These are phyloP conservation scores for Phytophthora vignae DNA, from an alignment of 352 stramenopile species.

Conservation along the genomic window DNA sequence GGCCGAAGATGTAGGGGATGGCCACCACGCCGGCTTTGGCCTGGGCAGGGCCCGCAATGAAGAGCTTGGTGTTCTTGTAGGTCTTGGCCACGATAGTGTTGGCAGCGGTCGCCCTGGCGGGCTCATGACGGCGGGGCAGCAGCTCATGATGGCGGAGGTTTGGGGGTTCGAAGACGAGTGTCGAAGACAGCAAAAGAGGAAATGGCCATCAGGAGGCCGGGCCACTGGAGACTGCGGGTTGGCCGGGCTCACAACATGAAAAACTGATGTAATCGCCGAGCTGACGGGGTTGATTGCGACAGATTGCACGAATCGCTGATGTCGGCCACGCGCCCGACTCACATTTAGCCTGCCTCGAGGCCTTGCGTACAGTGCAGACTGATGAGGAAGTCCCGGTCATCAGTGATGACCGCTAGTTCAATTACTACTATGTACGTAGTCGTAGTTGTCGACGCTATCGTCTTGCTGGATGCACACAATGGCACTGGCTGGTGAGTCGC, in stretches of 20 bases:
- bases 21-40: constrained; percentile 41
- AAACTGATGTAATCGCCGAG: constrained; percentile 19
- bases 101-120: constrained; percentile 12
- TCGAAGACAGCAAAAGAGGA: constrained; percentile 7
- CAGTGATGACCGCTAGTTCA: no score
- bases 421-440: no score
- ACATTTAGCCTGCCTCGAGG: no score
- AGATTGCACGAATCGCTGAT: constrained; percentile 1
- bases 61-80: constrained; percentile 31
- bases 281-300: constrained; percentile 17
- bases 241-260: background rate
- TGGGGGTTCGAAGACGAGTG: background rate
- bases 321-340: no score
- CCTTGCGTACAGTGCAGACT: no score
- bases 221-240: background rate
- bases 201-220: background rate
- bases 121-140: constrained; percentile 28
- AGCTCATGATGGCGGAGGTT: constrained; percentile 25
- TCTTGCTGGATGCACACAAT: no score
- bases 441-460: no score
- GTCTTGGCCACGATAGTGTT: constrained; percentile 24
- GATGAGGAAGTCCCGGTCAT: no score
- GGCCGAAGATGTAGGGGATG: constrained; percentile 47
- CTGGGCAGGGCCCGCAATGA: constrained; percentile 31
- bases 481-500: no score